Base-by-base conservation (phyloP, 805 yeast species). In the Candida loeiensis region DNA sequence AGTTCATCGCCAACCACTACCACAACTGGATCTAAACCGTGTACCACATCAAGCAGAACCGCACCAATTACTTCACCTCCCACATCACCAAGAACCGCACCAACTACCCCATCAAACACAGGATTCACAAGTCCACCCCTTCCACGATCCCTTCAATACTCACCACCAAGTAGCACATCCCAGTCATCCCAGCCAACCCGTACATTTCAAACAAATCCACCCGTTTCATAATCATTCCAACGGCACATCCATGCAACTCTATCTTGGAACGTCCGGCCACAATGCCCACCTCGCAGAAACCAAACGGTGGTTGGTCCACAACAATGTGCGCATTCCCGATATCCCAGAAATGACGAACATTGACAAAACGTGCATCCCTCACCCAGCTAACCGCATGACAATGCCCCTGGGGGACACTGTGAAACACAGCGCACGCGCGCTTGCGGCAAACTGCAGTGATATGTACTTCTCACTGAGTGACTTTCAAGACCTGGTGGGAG, bases 221-320 rank as follows among this genome's bases (percentile, higher is more conserved):
- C n/a, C n/a, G n/a, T n/a, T n/a, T n/a, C n/a, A n/a, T n/a, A n/a
- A n/a, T n/a, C n/a, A n/a, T 28, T 9, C 18, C 31, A 28, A 13
- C 20, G 13, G 4, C 7, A 16, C 5, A 17, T 21, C 6, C 33
- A 30, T 13, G n/a, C 33, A 30, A 4, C 21, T 9, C 21, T 30
- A 30, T 13, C 33, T 21, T 8, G 33, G 33, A 16, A 30, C 17
- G 8, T 27, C 42, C 6, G 34, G 37, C 13, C 42, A 37, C 3
- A 34, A 21, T 4, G 37, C 42, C 13, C 13, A 32, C 3, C 19
- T 27, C 2, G 36, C 37, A 16, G 42, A 39, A 27, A 30, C 30
- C 2, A 29, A 25, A 4, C 28, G 28, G 16, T 31, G 27, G 37
- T 19, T 32, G 37, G 24, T 37, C 5, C 36, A 32, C 12, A 31